A percentile compares a stretch with the other conserved stretches of the same genome.
phyloP scores from a whole-genome alignment of 495 filamentous ascomycete genomes.

The Durotheca rogersii region DNA sequence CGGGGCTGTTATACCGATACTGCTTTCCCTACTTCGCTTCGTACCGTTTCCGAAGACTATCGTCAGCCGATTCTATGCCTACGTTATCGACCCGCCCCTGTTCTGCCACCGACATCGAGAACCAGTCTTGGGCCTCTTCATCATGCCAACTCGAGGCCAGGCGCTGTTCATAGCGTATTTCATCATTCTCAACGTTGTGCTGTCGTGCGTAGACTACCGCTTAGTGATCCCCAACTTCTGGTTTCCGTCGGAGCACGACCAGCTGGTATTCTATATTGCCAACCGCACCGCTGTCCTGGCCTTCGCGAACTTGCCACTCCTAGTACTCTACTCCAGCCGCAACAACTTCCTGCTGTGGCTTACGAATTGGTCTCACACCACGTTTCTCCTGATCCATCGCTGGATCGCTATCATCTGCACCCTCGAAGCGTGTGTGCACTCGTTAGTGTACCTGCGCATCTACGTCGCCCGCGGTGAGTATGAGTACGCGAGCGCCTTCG shows the following conservation, averaged over 20 bases:
- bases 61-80: conserved; percentile 27
- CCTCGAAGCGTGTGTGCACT: conserved; percentile 43
- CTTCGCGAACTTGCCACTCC: conserved; percentile 36
- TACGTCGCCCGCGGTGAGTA: conserved; percentile 31
- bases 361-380: conserved; percentile 50
- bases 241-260: conserved; percentile 17
- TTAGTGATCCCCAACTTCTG: conserved; percentile 34
- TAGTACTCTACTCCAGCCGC: conserved; percentile 41
- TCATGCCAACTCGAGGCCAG: conserved; percentile 46
- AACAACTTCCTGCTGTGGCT: conserved; percentile 52
- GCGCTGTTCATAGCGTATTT: conserved; percentile 41
- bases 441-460: conserved; percentile 19
- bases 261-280: conserved; percentile 43
- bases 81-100: conserved; percentile 36
- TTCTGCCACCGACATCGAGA: conserved; percentile 36
- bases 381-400: conserved; percentile 49
- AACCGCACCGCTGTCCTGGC: conserved; percentile 43
- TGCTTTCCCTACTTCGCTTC: conserved; percentile 32
- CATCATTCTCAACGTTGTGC: conserved; percentile 43
- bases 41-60: conserved; percentile 29
- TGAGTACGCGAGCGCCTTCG: conserved; percentile 7
- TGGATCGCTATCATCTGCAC: conserved; percentile 47
- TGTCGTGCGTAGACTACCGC: conserved; percentile 37
- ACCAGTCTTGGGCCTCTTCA: no score
- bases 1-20: conserved; percentile 36